A percentile compares a stretch with the other conserved stretches of the same genome.
These are phyloP conservation scores for Chlorella sp. DNA, from an alignment of 139 green algal genomes.

Conservation along the genomic window DNA sequence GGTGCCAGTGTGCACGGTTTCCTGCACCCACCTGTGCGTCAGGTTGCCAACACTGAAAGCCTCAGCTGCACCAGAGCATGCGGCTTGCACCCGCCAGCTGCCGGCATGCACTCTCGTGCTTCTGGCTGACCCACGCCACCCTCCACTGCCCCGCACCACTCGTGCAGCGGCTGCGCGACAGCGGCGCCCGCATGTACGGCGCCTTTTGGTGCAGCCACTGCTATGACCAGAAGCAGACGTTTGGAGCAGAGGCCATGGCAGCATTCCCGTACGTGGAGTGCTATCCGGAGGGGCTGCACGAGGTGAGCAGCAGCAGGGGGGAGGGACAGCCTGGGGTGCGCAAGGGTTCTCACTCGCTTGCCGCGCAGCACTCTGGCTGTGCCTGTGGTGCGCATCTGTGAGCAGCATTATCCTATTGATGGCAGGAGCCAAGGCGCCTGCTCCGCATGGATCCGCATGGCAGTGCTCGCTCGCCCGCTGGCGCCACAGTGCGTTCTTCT, in stretches of 20 bases:
- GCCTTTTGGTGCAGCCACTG: conserved; percentile 99
- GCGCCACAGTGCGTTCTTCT: background rate
- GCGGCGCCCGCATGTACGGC: conserved; percentile 95
- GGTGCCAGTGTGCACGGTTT: no score
- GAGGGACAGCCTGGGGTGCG: background rate
- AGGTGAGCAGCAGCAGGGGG: conserved; percentile 46
- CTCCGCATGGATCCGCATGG: no score
- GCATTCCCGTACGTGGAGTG: conserved; percentile 98
- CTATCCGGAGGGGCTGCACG: conserved; percentile 91
- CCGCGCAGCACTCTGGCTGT: no score
- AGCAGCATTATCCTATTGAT: background rate
- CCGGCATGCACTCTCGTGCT: no score
- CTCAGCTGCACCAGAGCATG: no score
- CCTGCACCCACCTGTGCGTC: no score
- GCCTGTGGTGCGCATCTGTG: background rate
- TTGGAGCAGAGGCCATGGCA: conserved; percentile 82
- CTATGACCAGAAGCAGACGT: conserved; percentile 93
- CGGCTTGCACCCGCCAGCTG: no score
- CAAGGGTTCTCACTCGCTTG: no score
- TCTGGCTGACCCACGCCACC: no score
- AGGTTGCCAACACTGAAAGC: no score
- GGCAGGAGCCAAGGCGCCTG: background rate
- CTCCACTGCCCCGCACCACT: no score
- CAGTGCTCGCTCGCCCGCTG: background rate
- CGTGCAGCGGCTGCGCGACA: conserved; percentile 64